These are phyloP conservation scores for Skeletonema grethae DNA, from an alignment of 108 stramenopile genomes.

Conservation along the genomic window DNA sequence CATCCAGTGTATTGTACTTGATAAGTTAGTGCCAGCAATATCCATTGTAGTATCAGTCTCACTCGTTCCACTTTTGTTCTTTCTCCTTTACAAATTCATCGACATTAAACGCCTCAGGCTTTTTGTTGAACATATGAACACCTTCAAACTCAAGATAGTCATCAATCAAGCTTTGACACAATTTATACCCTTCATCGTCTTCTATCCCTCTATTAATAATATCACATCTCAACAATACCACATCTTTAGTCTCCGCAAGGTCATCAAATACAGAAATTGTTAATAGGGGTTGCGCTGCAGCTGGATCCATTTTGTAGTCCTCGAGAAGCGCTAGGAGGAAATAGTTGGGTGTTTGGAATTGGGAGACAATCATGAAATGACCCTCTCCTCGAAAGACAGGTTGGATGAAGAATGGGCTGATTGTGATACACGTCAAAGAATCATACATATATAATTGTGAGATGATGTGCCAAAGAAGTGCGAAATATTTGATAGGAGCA, in stretches of 20 bases:
- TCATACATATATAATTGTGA: not conserved
- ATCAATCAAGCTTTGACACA: slow-evolving; percentile 58
- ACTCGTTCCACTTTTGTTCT: slow-evolving; percentile 59
- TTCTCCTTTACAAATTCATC: slow-evolving; percentile 69
- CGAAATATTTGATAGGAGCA: not conserved
- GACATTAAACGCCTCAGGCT: slow-evolving; percentile 72
- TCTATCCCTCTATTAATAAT: slow-evolving; percentile 76
- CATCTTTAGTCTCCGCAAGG: slow-evolving; percentile 57
- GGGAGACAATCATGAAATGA: slow-evolving; percentile 80
- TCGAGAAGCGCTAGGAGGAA: slow-evolving; percentile 83
- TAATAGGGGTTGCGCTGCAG: slow-evolving; percentile 72
- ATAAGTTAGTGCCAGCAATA: not conserved
- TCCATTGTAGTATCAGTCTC: not conserved
- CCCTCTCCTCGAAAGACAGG: slow-evolving; percentile 85
- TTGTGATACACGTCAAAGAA: not conserved
- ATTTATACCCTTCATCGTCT: slow-evolving; percentile 68
- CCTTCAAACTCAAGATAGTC: slow-evolving; percentile 55
- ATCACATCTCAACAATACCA: slow-evolving; percentile 74
- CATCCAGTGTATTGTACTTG: not conserved
- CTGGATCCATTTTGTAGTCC: slow-evolving; percentile 88
- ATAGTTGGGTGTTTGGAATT: slow-evolving; percentile 75
- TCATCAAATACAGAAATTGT: slow-evolving; percentile 84
- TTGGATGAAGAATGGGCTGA: slow-evolving; percentile 81
- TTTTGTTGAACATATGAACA: slow-evolving; percentile 77
- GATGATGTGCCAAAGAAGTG: not conserved